Evolutionary conservation across 108 stramenopile species (phyloP).

Genomic region (Nitzschia sp.): DNA sequence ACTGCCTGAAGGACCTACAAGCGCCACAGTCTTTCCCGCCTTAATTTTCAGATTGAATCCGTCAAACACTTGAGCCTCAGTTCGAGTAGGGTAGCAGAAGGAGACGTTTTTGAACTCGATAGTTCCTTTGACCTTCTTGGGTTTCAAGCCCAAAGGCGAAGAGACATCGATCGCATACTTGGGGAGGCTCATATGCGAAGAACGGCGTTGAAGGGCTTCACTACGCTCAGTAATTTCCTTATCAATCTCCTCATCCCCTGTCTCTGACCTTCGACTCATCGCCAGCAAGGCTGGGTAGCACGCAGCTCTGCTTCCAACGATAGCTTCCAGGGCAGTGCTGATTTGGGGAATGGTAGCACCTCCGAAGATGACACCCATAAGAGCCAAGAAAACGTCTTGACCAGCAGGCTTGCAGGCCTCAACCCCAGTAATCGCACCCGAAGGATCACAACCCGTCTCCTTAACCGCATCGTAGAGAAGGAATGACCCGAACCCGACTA

Average conservation of each 20-base stretch:
- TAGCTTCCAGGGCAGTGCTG: conserved; percentile 40
- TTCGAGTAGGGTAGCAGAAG: conserved; percentile 68
- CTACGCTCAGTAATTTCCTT: conserved; percentile 4
- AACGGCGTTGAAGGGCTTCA: conserved; percentile 5
- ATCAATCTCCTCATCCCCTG: conserved; percentile 14
- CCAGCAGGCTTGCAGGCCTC: conserved; percentile 39
- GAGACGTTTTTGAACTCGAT: conserved; percentile 49
- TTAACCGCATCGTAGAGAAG: conserved; percentile 43
- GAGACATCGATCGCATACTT: conserved; percentile 59
- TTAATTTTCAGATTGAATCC: conserved; percentile 57
- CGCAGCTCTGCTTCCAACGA: conserved; percentile 42
- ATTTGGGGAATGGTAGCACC: conserved; percentile 50
- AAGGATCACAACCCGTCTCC: conserved; percentile 56
- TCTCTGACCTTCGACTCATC: conserved; percentile 31
- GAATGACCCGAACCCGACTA: conserved; percentile 41
- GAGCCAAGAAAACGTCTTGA: conserved; percentile 45
- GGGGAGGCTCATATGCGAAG: conserved; percentile 12
- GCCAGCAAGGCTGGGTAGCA: conserved; percentile 46
- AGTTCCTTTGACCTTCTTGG: conserved; percentile 41
- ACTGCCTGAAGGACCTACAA: conserved; percentile 63
- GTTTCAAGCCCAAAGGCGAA: conserved; percentile 48
- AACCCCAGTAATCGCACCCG: conserved; percentile 33
- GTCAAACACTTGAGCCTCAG: conserved; percentile 46
- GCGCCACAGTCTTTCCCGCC: conserved; percentile 69
- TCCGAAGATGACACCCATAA: conserved; percentile 53